Conservation (phyloP, 2,329 filamentous ascomycete species). For the Aspergillus aculeatinus region DNA sequence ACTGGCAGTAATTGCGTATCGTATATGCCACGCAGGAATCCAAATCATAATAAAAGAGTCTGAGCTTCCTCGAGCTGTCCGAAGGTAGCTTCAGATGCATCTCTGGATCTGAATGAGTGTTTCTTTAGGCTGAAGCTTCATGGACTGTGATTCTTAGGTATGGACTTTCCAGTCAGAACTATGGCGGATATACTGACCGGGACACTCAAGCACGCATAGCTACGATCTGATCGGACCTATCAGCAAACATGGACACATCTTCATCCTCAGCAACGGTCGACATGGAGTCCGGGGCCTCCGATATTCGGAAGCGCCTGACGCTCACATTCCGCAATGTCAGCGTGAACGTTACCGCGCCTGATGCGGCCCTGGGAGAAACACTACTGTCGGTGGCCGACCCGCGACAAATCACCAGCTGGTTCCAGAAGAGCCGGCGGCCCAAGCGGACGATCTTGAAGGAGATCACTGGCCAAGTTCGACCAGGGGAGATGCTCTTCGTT, state of each 20-base stretch:
- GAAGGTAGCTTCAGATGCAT: background rate
- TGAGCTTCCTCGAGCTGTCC: background rate
- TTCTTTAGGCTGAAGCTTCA: background rate
- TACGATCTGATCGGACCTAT: background rate
- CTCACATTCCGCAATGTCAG: slow-evolving; percentile 38
- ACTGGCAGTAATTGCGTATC: background rate
- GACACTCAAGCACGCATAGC: background rate
- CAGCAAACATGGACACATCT: slow-evolving; percentile 25
- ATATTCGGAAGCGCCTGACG: slow-evolving; percentile 33
- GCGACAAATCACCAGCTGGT: slow-evolving; percentile 25
- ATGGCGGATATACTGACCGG: background rate
- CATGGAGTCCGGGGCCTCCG: slow-evolving; percentile 21
- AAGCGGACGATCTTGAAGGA: slow-evolving; percentile 43
- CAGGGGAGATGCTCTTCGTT: slow-evolving; percentile 55
- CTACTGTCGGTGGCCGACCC: slow-evolving; percentile 35
- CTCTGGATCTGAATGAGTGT: background rate
- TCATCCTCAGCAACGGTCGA: slow-evolving; percentile 31
- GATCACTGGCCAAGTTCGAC: slow-evolving; percentile 42
- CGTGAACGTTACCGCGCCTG: slow-evolving; percentile 36
- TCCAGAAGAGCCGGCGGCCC: slow-evolving; percentile 19
- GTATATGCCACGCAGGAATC: slow-evolving; percentile 1
- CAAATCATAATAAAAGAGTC: slow-evolving; percentile 14
- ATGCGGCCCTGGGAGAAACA: slow-evolving; percentile 37
- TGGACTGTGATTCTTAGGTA: slow-evolving; percentile 5
- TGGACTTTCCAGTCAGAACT: background rate